These are phyloP conservation scores for Monosporascus sp. DNA, from an alignment of 2,329 filamentous ascomycete genomes.

Conservation along the genomic window DNA sequence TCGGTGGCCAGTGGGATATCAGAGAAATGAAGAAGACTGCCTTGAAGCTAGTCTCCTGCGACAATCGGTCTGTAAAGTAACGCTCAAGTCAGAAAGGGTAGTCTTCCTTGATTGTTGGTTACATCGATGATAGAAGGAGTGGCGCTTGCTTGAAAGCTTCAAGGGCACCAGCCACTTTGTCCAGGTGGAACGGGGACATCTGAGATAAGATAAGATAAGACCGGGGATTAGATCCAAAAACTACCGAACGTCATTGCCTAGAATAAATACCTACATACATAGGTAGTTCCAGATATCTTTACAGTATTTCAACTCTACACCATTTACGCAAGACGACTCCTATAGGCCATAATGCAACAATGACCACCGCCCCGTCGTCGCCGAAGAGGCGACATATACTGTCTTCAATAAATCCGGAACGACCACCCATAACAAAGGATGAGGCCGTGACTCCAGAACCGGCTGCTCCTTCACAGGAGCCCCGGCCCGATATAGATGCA, in stretches of 20 bases:
- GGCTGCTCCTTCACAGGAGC: constrained; percentile 6
- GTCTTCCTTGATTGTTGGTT: neutral
- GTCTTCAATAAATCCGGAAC: constrained; percentile 27
- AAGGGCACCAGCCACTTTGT: neutral
- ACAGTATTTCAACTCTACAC: neutral
- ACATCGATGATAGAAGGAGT: neutral
- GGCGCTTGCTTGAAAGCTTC: neutral
- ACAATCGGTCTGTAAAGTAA: too few relatives aligned
- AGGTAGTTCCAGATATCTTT: neutral
- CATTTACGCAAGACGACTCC: neutral
- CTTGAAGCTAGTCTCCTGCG: too few relatives aligned
- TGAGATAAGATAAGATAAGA: too few relatives aligned
- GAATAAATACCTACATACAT: neutral
- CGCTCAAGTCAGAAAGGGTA: too few relatives aligned
- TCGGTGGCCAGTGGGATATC: too few relatives aligned
- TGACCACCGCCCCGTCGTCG: constrained; percentile 24
- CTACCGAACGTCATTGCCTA: neutral
- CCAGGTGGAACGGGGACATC: too few relatives aligned
- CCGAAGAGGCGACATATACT: constrained; percentile 28
- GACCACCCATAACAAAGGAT: constrained; percentile 10
- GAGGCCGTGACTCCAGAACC: neutral
- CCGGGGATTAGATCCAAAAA: too few relatives aligned
- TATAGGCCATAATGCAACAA: constrained; percentile 17
- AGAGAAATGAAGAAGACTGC: too few relatives aligned
- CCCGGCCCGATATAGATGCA: neutral